These are phyloP conservation scores for Meira nashicola DNA, from an alignment of 1,284 basidiomycete species.

Conservation along the genomic window DNA sequence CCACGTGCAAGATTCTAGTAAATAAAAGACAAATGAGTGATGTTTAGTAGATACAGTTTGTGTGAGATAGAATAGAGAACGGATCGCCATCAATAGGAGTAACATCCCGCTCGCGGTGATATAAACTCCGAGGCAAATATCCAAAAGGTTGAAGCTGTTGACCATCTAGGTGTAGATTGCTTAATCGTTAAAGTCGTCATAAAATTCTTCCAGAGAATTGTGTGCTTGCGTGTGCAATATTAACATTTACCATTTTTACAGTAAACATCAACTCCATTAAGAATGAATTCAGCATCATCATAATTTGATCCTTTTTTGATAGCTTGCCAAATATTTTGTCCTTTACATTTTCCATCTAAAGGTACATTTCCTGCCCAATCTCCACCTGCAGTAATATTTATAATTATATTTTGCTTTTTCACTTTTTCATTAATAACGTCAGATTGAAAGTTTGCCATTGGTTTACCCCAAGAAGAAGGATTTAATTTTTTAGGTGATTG, in stretches of 20 bases:
- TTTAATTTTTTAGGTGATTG: slow-evolving; percentile 1
- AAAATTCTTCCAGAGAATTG: too few relatives aligned
- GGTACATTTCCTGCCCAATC: slow-evolving; percentile 32
- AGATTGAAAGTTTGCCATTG: slow-evolving; percentile 36
- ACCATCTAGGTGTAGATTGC: too few relatives aligned
- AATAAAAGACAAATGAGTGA: too few relatives aligned
- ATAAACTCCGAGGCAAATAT: too few relatives aligned
- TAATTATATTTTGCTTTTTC: slow-evolving; percentile 35
- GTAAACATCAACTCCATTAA: slow-evolving; percentile 12
- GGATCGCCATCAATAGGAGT: too few relatives aligned
- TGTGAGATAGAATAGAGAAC: too few relatives aligned
- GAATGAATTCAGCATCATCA: slow-evolving; percentile 14
- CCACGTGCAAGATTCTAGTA: too few relatives aligned
- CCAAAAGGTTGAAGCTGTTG: too few relatives aligned
- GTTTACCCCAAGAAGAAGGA: slow-evolving; percentile 31
- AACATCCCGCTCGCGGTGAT: too few relatives aligned
- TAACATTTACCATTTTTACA: background rate
- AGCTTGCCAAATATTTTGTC: slow-evolving; percentile 5
- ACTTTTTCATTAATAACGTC: slow-evolving; percentile 24
- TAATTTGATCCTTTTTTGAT: slow-evolving; percentile 9
- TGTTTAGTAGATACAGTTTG: too few relatives aligned
- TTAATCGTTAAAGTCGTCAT: too few relatives aligned
- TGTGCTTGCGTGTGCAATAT: background rate
- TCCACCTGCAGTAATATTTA: slow-evolving; percentile 48
- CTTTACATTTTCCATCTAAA: slow-evolving; percentile 8